A percentile compares a stretch with the other conserved stretches of the same genome.
Conservation (phyloP, 2,329 filamentous ascomycete genomes). For the Aureobasidium namibiae region DNA sequence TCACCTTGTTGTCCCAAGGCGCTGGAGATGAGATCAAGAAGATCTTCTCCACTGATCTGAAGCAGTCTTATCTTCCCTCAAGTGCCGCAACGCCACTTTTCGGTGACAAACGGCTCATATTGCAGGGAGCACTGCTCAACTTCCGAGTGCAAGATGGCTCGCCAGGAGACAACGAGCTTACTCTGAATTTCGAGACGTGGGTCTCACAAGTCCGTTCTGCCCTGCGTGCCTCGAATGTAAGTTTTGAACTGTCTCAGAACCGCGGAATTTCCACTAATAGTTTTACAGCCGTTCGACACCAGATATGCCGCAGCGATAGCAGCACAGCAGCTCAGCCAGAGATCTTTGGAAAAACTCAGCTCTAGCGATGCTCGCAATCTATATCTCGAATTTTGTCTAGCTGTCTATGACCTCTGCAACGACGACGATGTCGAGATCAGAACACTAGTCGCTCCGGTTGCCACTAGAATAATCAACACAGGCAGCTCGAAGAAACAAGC, state of each 20-base stretch:
- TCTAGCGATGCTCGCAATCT: neutral
- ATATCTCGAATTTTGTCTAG: slow-evolving; percentile 51
- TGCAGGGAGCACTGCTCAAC: slow-evolving; percentile 8
- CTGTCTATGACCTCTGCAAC: slow-evolving; percentile 67
- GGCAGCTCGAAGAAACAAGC: slow-evolving; percentile 14
- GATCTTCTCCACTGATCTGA: neutral
- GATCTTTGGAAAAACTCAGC: neutral
- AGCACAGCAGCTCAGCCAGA: slow-evolving; percentile 14
- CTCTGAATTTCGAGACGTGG: neutral
- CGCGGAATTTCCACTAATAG: neutral
- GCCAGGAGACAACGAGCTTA: neutral
- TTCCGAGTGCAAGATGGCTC: neutral
- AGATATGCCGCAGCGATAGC: slow-evolving; percentile 23
- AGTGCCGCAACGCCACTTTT: neutral
- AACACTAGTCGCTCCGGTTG: slow-evolving; percentile 49
- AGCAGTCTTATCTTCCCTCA: neutral
- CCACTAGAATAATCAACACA: slow-evolving; percentile 36
- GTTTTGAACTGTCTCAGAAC: neutral
- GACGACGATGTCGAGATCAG: slow-evolving; percentile 92
- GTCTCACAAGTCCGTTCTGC: slow-evolving; percentile 12
- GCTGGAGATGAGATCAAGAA: neutral
- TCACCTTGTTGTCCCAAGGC: neutral
- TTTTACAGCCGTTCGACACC: slow-evolving; percentile 18
- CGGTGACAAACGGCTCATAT: neutral
- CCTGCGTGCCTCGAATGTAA: slow-evolving; percentile 16